Conservation (phyloP, 2,329 filamentous ascomycete species). For the Ambrosiella cleistominuta region DNA sequence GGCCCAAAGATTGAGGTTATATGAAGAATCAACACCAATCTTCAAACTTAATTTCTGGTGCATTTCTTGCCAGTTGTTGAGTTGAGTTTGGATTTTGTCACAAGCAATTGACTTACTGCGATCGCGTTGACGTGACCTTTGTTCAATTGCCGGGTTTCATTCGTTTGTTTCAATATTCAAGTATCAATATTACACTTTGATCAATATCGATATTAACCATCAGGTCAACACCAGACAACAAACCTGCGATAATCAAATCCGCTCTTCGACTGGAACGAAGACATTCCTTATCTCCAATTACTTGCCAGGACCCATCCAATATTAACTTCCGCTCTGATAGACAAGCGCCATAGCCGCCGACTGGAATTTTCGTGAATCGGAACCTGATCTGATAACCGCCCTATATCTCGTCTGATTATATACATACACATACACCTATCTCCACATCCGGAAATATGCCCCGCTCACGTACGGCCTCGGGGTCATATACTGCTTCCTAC, state of each 20-base stretch:
- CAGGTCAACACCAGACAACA: background rate
- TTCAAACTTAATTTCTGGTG: background rate
- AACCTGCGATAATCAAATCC: background rate
- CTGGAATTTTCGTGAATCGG: background rate
- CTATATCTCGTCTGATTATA: no score
- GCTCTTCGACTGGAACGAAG: background rate
- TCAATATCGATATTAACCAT: background rate
- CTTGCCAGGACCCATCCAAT: background rate
- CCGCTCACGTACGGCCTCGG: slow-evolving; percentile 5
- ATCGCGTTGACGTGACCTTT: background rate
- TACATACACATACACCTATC: no score
- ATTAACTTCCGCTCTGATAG: background rate
- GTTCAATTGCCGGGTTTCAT: background rate
- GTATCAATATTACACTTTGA: background rate
- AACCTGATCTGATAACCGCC: no score
- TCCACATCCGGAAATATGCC: background rate
- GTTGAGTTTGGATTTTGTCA: background rate
- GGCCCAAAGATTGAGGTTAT: no score
- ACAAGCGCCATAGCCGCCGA: background rate
- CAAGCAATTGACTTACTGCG: background rate
- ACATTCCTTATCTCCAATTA: background rate
- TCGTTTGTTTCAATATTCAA: background rate
- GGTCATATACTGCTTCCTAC: slow-evolving; percentile 3
- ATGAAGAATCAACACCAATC: background rate
- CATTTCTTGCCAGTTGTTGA: background rate